phyloP scores from a whole-genome alignment of 2,329 filamentous ascomycete species.

The Stachybotrys chartarum region DNA sequence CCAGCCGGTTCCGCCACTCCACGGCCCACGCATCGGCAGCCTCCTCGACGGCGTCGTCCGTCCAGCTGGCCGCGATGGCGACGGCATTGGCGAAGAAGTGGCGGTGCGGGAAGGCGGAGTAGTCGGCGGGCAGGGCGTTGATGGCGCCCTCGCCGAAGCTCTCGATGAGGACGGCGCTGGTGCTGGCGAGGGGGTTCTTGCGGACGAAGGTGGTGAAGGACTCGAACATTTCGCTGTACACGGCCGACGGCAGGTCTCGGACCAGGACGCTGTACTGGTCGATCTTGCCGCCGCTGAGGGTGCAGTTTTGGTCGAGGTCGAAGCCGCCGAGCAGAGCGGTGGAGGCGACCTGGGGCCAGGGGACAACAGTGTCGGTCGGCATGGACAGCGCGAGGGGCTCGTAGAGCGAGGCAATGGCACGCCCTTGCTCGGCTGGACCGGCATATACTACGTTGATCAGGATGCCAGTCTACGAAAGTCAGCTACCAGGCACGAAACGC shows the following conservation, averaged over 20 bases:
- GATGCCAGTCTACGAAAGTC: slow-evolving; percentile 12
- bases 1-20: slow-evolving; percentile 10
- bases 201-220: neutral
- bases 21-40: slow-evolving; percentile 7
- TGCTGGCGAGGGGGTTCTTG: slow-evolving; percentile 6
- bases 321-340: neutral
- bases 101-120: slow-evolving; percentile 13
- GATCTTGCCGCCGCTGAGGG: neutral
- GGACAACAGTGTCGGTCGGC: slow-evolving; percentile 18
- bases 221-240: neutral
- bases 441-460: slow-evolving; percentile 36
- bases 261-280: neutral
- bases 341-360: neutral
- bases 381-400: slow-evolving; percentile 29
- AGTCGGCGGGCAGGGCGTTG: neutral
- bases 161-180: slow-evolving; percentile 46
- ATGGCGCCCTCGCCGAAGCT: slow-evolving; percentile 40
- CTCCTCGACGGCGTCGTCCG: slow-evolving; percentile 9
- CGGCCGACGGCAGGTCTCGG: neutral
- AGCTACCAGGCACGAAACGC: neutral
- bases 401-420: slow-evolving; percentile 34
- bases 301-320: neutral
- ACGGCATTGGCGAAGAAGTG: slow-evolving; percentile 10
- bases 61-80: slow-evolving; percentile 10
- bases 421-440: slow-evolving; percentile 30